Evolutionary conservation across 164 flowering plant species (phyloP).

Genomic region (Buxus sempervirens): DNA sequence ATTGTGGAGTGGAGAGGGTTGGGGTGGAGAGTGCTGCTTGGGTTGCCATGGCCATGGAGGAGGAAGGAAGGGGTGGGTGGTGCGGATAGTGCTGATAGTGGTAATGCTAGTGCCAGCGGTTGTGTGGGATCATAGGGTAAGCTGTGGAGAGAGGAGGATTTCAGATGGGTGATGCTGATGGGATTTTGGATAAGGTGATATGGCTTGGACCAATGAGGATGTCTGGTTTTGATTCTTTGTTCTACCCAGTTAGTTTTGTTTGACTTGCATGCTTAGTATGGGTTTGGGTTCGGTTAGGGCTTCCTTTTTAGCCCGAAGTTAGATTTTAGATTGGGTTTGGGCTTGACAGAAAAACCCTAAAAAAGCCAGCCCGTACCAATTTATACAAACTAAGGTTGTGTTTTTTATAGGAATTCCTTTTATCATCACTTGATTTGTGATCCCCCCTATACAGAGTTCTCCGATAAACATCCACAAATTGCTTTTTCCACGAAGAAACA

Average conservation of each 20-base stretch:
- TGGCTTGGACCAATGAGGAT: slow-evolving; percentile 41
- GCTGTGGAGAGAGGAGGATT: slow-evolving; percentile 5
- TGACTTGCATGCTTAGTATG: too few species aligned
- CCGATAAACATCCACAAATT: too few species aligned
- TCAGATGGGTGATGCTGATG: slow-evolving; percentile 16
- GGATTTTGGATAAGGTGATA: slow-evolving; percentile 43
- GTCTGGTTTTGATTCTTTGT: slow-evolving; percentile 40
- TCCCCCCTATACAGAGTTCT: too few species aligned
- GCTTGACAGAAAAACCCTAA: too few species aligned
- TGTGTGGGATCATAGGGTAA: slow-evolving; percentile 5
- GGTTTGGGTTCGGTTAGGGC: too few species aligned
- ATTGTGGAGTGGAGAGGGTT: slow-evolving; percentile 37
- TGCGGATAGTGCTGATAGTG: slow-evolving; percentile 1
- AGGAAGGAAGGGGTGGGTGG: neutral
- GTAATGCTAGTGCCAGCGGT: neutral
- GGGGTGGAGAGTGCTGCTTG: slow-evolving; percentile 77
- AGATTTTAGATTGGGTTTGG: too few species aligned
- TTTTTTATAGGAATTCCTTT: too few species aligned
- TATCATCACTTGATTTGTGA: too few species aligned
- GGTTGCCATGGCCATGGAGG: slow-evolving; percentile 71
- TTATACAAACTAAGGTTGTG: too few species aligned
- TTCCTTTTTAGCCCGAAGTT: too few species aligned
- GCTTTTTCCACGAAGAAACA: too few species aligned
- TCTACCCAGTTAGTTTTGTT: slow-evolving; percentile 14
- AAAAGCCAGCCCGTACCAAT: too few species aligned